A percentile compares a stretch with the other conserved stretches of the same genome.
These are phyloP conservation scores for Trypanosoma boissoni DNA, from an alignment of 208 protist genomes.

Conservation along the genomic window DNA sequence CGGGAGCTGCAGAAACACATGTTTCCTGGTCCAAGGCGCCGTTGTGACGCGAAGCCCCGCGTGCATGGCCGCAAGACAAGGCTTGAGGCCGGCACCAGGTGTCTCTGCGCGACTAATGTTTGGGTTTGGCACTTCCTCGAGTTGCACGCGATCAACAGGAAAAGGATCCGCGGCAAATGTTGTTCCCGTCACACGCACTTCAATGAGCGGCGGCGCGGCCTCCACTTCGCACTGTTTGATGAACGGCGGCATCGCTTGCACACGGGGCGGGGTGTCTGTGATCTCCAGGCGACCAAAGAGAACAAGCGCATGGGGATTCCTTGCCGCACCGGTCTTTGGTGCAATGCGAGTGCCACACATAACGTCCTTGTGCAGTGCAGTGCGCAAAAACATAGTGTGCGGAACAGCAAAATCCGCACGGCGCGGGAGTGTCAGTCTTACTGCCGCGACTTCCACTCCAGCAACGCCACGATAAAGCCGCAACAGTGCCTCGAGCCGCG, in stretches of 20 bases:
- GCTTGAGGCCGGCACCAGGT: constrained; percentile 50
- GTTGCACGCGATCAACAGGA: constrained; percentile 29
- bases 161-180: constrained; percentile 32
- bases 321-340: constrained; percentile 15
- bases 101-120: constrained; percentile 21
- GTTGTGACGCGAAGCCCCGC: constrained; percentile 38
- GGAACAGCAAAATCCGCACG: constrained; percentile 52
- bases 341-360: constrained; percentile 67
- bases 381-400: constrained; percentile 67
- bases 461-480: constrained; percentile 47
- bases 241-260: constrained; percentile 36
- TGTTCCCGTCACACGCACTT: constrained; percentile 57
- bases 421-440: constrained; percentile 61
- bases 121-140: constrained; percentile 77
- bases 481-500: constrained; percentile 39
- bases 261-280: constrained; percentile 43
- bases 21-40: constrained; percentile 36
- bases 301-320: constrained; percentile 52
- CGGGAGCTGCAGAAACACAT: constrained; percentile 60
- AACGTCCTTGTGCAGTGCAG: constrained; percentile 79
- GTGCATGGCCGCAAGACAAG: constrained; percentile 57
- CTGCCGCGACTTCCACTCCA: constrained; percentile 36
- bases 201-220: constrained; percentile 59
- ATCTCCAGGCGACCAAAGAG: constrained; percentile 63
- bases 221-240: constrained; percentile 90